These are phyloP conservation scores for Pseudonitzschia delicatissima DNA, from an alignment of 108 stramenopile genomes.

Conservation along the genomic window DNA sequence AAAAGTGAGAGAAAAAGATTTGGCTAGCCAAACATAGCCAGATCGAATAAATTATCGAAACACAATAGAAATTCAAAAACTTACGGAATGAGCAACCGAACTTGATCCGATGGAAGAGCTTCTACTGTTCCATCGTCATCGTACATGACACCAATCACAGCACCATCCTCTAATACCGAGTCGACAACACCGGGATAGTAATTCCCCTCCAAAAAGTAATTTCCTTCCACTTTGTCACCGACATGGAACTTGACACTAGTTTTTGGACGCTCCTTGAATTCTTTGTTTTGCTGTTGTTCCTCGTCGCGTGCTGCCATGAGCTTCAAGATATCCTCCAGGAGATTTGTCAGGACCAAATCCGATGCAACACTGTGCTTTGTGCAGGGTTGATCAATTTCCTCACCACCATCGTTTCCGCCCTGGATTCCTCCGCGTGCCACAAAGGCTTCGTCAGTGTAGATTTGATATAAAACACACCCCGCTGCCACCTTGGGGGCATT, in stretches of 20 bases:
- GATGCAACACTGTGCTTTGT: slow-evolving; percentile 4
- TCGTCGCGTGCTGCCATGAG: slow-evolving; percentile 34
- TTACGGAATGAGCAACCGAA: slow-evolving; percentile 33
- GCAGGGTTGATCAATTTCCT: slow-evolving; percentile 17
- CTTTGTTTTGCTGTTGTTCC: slow-evolving; percentile 19
- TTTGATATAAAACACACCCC: slow-evolving; percentile 68
- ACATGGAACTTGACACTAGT: slow-evolving; percentile 34
- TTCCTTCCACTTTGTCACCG: slow-evolving; percentile 69
- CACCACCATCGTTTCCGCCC: slow-evolving; percentile 37
- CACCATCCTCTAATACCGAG: slow-evolving; percentile 50
- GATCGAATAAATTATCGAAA: no score
- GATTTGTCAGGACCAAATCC: slow-evolving; percentile 34
- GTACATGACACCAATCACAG: slow-evolving; percentile 43
- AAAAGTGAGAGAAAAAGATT: no score
- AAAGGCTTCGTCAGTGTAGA: slow-evolving; percentile 52
- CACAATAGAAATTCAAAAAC: no score
- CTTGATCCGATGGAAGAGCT: slow-evolving; percentile 44
- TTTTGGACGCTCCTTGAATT: slow-evolving; percentile 20
- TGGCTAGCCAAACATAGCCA: no score
- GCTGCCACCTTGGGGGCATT: slow-evolving; percentile 58
- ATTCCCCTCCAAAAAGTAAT: slow-evolving; percentile 68
- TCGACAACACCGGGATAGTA: slow-evolving; percentile 59
- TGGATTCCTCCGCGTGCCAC: slow-evolving; percentile 22
- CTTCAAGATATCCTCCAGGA: slow-evolving; percentile 49
- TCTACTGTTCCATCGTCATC: slow-evolving; percentile 78